Evolutionary conservation across 176 grass and related monocot genomes (phyloP).

Genomic region (Oryza australiensis): DNA sequence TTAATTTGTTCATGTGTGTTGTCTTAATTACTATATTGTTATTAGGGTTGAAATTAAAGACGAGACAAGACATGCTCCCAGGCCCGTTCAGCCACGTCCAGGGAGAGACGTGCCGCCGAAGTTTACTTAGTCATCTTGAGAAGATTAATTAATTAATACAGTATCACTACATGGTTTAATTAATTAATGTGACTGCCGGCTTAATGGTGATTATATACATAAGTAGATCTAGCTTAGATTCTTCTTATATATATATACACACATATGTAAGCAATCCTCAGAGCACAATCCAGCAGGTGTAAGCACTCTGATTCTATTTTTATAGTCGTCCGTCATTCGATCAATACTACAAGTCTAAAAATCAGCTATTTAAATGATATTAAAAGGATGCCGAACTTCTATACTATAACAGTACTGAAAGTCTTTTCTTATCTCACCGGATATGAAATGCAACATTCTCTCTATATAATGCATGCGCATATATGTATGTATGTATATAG

Average conservation of each 20-base stretch:
- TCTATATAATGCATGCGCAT: too few relatives aligned
- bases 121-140: background rate
- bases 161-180: background rate
- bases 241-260: background rate
- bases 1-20: background rate
- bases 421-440: too few relatives aligned
- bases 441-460: too few relatives aligned
- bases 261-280: too few relatives aligned
- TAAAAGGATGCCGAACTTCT: too few relatives aligned
- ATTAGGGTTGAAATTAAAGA: background rate
- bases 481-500: too few relatives aligned
- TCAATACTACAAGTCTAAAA: too few relatives aligned
- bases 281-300: too few relatives aligned
- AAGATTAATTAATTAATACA: background rate
- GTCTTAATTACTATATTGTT: background rate
- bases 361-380: too few relatives aligned
- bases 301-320: too few relatives aligned
- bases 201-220: background rate
- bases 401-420: too few relatives aligned
- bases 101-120: background rate
- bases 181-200: background rate
- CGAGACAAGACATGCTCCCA: background rate
- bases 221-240: background rate
- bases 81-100: background rate
- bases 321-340: too few relatives aligned